Conservation (phyloP, 164 flowering plant species). For the Vitis labrusca region DNA sequence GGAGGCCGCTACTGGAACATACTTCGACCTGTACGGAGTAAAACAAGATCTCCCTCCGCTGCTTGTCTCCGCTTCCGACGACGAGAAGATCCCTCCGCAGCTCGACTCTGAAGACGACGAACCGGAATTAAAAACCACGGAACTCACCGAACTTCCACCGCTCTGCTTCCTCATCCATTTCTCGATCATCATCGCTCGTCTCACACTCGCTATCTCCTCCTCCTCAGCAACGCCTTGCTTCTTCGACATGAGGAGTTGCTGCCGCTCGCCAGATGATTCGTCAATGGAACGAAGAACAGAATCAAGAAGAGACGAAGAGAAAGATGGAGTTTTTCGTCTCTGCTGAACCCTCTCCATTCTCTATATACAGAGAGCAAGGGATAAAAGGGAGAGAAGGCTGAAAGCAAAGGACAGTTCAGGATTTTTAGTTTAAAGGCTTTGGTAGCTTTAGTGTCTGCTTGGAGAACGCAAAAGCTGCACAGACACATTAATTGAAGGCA, state of each 20-base stretch:
- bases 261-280: constrained; percentile 12
- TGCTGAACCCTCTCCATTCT: constrained; percentile 19
- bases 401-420: neutral
- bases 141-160: neutral
- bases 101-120: constrained; percentile 33
- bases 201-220: constrained; percentile 5
- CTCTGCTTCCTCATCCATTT: constrained; percentile 30
- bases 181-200: constrained; percentile 29
- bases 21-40: constrained; percentile 3
- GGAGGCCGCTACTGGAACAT: neutral
- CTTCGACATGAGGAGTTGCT: constrained; percentile 1
- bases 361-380: neutral
- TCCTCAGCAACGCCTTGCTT: constrained; percentile 15
- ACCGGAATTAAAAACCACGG: constrained; percentile 9
- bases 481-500: constrained; percentile 12
- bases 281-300: constrained; percentile 34
- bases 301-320: constrained; percentile 42
- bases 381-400: neutral
- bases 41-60: constrained; percentile 13
- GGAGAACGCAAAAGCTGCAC: constrained; percentile 36
- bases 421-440: constrained; percentile 1
- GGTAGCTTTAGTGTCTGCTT: constrained; percentile 21
- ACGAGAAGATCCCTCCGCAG: constrained; percentile 21
- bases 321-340: constrained; percentile 37
- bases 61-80: constrained; percentile 28